Evolutionary conservation across 257 asterid genomes (phyloP).

Genomic region (Linderniella brevidens): DNA sequence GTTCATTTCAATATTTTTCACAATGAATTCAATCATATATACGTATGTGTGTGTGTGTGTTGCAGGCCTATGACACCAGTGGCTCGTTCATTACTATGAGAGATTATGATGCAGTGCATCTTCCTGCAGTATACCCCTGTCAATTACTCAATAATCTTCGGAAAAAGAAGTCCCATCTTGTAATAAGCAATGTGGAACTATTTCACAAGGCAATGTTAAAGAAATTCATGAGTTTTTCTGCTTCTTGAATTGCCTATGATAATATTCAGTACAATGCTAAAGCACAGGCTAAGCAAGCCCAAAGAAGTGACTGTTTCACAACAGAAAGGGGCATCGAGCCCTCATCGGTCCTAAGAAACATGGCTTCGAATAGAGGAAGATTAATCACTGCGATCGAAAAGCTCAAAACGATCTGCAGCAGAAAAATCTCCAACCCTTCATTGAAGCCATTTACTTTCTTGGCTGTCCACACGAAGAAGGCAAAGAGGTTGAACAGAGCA

Average conservation of each 20-base stretch:
- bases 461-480: slow-evolving; percentile 16
- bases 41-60: background rate
- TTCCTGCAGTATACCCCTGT: no score
- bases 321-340: slow-evolving; percentile 42
- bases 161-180: no score
- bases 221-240: no score
- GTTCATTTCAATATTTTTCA: background rate
- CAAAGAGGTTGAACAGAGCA: slow-evolving; percentile 49
- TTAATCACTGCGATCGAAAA: slow-evolving; percentile 36
- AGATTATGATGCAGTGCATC: no score
- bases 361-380: slow-evolving; percentile 46
- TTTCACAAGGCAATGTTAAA: no score
- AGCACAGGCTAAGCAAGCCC: no score
- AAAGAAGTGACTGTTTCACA: slow-evolving; percentile 17
- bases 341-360: slow-evolving; percentile 37
- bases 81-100: slow-evolving; percentile 3
- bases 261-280: no score
- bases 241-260: no score
- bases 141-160: no score
- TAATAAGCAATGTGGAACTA: no score
- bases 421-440: slow-evolving; percentile 9
- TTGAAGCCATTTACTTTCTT: background rate
- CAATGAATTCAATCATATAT: background rate
- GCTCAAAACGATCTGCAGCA: slow-evolving; percentile 33
- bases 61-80: background rate